A percentile compares a stretch with the other conserved stretches of the same genome.
Evolutionary conservation across 176 grass and related monocot genomes (phyloP).

Genomic region (Triticum timopheevii): DNA sequence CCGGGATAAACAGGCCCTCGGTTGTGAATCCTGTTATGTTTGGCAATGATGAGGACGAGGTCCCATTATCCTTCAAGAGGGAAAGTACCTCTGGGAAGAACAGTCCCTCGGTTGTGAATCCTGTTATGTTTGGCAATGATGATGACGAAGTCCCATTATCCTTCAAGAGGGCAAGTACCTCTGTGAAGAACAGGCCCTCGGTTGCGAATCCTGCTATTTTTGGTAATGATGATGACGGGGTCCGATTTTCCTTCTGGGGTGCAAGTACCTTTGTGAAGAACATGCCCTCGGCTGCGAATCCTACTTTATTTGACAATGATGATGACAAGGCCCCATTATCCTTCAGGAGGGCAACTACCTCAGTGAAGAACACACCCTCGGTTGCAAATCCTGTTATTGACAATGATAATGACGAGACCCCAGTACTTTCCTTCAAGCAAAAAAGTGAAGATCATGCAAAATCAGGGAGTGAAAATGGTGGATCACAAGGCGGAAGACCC

Average conservation of each 20-base stretch:
- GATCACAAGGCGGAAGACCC: background rate
- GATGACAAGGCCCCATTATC: background rate
- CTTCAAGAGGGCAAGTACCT: too few species aligned
- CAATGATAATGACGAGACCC: background rate
- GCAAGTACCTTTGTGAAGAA: background rate
- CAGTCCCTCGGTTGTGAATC: too few species aligned
- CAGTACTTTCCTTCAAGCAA: background rate
- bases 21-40: too few species aligned
- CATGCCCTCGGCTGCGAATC: background rate
- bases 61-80: too few species aligned
- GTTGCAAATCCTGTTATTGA: background rate
- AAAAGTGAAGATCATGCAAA: background rate
- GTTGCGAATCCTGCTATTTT: too few species aligned
- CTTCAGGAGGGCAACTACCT: background rate
- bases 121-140: background rate
- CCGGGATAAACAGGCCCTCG: too few species aligned
- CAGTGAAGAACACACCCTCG: background rate
- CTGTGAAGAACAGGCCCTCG: too few species aligned
- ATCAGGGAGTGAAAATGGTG: background rate
- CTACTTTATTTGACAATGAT: background rate
- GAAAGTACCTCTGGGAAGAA: too few species aligned
- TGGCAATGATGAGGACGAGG: too few species aligned
- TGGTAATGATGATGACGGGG: too few species aligned
- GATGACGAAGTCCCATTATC: background rate
- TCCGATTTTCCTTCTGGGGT: too few species aligned